A percentile compares a stretch with the other conserved stretches of the same genome.
Evolutionary conservation across 2,329 filamentous ascomycete genomes (phyloP).

Genomic region (Chaetomiaceae sp.): DNA sequence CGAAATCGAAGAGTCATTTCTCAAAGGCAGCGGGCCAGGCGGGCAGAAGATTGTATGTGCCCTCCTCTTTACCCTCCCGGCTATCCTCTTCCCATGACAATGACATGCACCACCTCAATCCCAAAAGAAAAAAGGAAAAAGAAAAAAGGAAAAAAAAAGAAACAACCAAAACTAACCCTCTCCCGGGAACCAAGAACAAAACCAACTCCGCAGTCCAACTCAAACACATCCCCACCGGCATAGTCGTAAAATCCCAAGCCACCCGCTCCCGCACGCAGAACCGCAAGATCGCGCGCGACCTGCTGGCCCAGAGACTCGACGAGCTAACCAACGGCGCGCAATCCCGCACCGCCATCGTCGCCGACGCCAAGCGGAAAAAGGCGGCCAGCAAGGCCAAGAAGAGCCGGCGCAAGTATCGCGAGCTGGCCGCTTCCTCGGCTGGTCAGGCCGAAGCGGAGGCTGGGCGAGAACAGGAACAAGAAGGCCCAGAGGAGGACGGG

Average conservation of each 20-base stretch:
- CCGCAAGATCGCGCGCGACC: slow-evolving; percentile 72
- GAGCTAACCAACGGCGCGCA: slow-evolving; percentile 65
- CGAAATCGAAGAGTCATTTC: slow-evolving; percentile 78
- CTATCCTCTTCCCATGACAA: neutral
- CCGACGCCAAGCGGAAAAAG: slow-evolving; percentile 59
- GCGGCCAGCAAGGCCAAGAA: slow-evolving; percentile 79
- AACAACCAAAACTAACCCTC: too few species aligned
- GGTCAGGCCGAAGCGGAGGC: slow-evolving; percentile 32
- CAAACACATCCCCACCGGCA: slow-evolving; percentile 81
- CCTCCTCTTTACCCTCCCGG: neutral
- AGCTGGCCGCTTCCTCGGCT: slow-evolving; percentile 54
- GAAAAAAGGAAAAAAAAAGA: too few species aligned
- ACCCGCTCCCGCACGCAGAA: slow-evolving; percentile 86
- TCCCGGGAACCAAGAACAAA: slow-evolving; percentile 66
- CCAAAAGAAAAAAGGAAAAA: too few species aligned
- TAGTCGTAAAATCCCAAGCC: slow-evolving; percentile 91
- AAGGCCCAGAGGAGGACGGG: too few species aligned
- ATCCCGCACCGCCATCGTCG: slow-evolving; percentile 62
- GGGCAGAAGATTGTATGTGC: slow-evolving; percentile 82
- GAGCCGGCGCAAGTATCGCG: slow-evolving; percentile 71
- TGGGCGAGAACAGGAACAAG: neutral
- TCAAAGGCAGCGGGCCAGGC: slow-evolving; percentile 88
- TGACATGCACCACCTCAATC: too few species aligned
- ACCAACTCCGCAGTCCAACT: slow-evolving; percentile 92
- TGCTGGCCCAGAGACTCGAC: slow-evolving; percentile 74